Base-by-base conservation (phyloP, 1,284 basidiomycete genomes). In the Sanghuangporus sanghuang region DNA sequence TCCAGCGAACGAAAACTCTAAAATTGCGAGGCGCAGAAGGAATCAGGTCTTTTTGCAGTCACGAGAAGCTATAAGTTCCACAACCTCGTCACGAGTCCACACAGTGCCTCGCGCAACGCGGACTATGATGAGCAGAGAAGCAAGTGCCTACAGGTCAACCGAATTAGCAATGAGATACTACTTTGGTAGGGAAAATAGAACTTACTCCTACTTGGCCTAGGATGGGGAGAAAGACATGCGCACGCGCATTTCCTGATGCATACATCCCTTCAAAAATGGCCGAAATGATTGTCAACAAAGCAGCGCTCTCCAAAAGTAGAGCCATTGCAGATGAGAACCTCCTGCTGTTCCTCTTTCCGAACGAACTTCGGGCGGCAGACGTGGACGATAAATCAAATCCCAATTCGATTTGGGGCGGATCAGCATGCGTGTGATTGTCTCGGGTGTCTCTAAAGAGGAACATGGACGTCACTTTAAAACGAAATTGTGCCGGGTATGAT, bases 61-160 rank as follows among this genome's bases (percentile, higher is more conserved):
- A 44, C 4, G 42, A 50, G 18, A 57, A 57, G 11, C 9, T 6
- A 57, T 39, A 9, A 7, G 14, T 32, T 38, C 27, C 16, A 39
- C 36, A 2, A 36, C 55, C 38, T 36, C 40, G 21, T 32, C 36
- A 42, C 44, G 57, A 27, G 16, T 38, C 62, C 62, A 60, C 8
- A 46, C 62, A 5, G 21, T 49, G 8, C 62, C 62, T 18, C 42
- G 44, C 23, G 62, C 62, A 23, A 63, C 62, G 27, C 62, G 62
- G 11, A 63, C 39, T 8, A 63, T 58, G 21, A 63, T 59, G 36
- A 63, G 57, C 40, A 59, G 57, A 16, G 62, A 57, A 21, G 57
- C 21, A 16, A 63, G 39, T 18, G 49, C 36, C 62, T 63, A 50
- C 21, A 18, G 46, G 23, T 14, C 9, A 27, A 21, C 32, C 50